Evolutionary conservation across 2,329 filamentous ascomycete species (phyloP).

Genomic region (Epichloe gansuensis): DNA sequence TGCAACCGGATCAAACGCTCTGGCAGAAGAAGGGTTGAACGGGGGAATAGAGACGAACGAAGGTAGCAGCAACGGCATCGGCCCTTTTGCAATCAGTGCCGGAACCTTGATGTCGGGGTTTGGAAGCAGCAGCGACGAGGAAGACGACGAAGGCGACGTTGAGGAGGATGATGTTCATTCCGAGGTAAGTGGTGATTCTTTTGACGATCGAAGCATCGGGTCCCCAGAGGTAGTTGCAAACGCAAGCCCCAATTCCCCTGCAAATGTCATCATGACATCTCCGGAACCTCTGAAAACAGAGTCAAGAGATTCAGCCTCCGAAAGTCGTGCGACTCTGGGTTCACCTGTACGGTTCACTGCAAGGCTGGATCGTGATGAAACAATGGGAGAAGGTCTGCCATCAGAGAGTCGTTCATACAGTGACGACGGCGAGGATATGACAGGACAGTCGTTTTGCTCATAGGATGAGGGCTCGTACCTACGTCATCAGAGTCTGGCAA

Average conservation of each 20-base stretch:
- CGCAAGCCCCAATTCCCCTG: slow-evolving; percentile 12
- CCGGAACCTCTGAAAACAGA: slow-evolving; percentile 15
- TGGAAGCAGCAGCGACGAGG: slow-evolving; percentile 88
- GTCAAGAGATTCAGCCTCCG: slow-evolving; percentile 11
- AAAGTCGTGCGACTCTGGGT: slow-evolving; percentile 6
- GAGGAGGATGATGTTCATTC: slow-evolving; percentile 62
- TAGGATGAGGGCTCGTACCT: slow-evolving; percentile 4
- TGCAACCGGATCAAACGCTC: slow-evolving; percentile 45
- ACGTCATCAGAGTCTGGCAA: slow-evolving; percentile 6
- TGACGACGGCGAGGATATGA: neutral
- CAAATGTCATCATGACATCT: slow-evolving; percentile 20
- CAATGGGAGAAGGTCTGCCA: slow-evolving; percentile 4
- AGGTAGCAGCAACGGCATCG: slow-evolving; percentile 53
- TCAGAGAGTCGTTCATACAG: neutral
- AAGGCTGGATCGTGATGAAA: slow-evolving; percentile 4
- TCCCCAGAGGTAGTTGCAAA: slow-evolving; percentile 17
- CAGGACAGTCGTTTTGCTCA: neutral
- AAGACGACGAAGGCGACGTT: slow-evolving; percentile 87
- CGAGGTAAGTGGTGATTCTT: slow-evolving; percentile 43
- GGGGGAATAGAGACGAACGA: slow-evolving; percentile 58
- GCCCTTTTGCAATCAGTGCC: slow-evolving; percentile 58
- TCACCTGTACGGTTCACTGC: slow-evolving; percentile 5
- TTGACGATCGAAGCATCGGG: slow-evolving; percentile 17
- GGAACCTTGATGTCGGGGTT: slow-evolving; percentile 79
- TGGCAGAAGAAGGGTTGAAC: slow-evolving; percentile 71